Base-by-base conservation (phyloP, 2,329 filamentous ascomycete genomes). In the Paraphoma chrysanthemicola region DNA sequence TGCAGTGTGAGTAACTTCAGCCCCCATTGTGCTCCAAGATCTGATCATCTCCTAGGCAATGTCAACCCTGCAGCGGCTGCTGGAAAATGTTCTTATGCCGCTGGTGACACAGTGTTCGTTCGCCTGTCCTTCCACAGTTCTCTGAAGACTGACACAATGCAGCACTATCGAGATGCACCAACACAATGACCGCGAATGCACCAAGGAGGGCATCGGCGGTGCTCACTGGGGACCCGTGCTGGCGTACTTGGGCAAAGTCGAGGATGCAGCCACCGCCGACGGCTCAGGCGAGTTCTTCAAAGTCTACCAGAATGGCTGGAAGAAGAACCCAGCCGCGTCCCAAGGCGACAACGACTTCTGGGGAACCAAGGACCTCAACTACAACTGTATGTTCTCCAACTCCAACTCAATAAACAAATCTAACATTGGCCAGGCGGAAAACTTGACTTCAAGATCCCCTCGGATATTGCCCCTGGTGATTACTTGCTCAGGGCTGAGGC, bases 201-300 rank as follows among this genome's bases (percentile, higher is more conserved):
- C 51, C 3, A 54, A 64, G 53, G 62, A 71, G 56, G 68, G 57
- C 23, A 60, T 71, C 38, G 68, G 68, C 33, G 68, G 68, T 41
- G 67, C 80, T 45, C 84, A 86, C 76, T 75, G 79, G 72, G 84
- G 84, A 8, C 83, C 83, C 38, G 72, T 85, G 65, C 78, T 83
- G 60, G 83, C 81, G 54, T 86, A 83, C 70, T 81, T 86, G 64
- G 58, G 62, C 49, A 67, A 69, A 54, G 68, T 71, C 11, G 67
- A 71, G 16, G 81, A 83, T 4, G 74, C 77, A 14, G 73, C 76
- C 29, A 62, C 67, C 16, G 72, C 74, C 48, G 79, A 81, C 51
- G 82, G 82, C 38, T 77, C 79, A 10, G 81, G 82, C 29, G 76
- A 78, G 57, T 83, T 84, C 72, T 86, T 83, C 63, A 82, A 79